Conservation (phyloP, 1,284 basidiomycete species). For the Trichosporon sp. region DNA sequence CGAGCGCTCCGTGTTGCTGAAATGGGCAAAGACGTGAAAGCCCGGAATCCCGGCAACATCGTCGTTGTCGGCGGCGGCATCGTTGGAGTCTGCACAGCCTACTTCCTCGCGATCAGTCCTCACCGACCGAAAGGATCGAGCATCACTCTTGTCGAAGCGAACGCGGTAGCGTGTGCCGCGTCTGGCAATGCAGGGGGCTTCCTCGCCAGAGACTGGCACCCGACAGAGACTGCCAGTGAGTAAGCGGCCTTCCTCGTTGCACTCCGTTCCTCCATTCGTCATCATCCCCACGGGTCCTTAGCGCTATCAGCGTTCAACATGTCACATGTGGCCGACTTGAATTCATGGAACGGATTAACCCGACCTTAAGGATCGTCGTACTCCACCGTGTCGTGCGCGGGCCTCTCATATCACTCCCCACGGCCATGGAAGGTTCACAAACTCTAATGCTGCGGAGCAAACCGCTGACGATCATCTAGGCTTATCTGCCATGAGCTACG, state of each 20-base stretch:
- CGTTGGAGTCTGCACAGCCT: constrained; percentile 75
- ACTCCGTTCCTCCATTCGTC: not conserved
- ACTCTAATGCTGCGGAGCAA: not conserved
- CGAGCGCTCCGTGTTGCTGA: not conserved
- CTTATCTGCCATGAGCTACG: constrained; percentile 70
- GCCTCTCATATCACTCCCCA: not conserved
- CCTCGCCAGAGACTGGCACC: constrained; percentile 74
- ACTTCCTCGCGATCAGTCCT: constrained; percentile 37
- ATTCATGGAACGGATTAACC: not conserved
- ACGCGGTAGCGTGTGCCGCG: constrained; percentile 59
- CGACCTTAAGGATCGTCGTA: not conserved
- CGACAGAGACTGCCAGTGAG: constrained; percentile 50
- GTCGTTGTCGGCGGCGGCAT: constrained; percentile 60
- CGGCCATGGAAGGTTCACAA: not conserved
- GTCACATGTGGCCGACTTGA: not conserved
- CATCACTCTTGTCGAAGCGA: constrained; percentile 68
- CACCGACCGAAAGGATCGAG: constrained; percentile 50
- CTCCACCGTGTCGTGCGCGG: not conserved
- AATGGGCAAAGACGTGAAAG: not conserved
- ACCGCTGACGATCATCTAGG: constrained; percentile 30
- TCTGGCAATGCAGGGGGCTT: constrained; percentile 89
- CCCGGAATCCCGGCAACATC: constrained; percentile 27
- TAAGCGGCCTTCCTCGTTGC: not conserved
- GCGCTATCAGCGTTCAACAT: not conserved
- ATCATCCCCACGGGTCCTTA: constrained; percentile 19